Conservation (phyloP, 1,284 basidiomycete species). For the Ustilago bromivora region DNA sequence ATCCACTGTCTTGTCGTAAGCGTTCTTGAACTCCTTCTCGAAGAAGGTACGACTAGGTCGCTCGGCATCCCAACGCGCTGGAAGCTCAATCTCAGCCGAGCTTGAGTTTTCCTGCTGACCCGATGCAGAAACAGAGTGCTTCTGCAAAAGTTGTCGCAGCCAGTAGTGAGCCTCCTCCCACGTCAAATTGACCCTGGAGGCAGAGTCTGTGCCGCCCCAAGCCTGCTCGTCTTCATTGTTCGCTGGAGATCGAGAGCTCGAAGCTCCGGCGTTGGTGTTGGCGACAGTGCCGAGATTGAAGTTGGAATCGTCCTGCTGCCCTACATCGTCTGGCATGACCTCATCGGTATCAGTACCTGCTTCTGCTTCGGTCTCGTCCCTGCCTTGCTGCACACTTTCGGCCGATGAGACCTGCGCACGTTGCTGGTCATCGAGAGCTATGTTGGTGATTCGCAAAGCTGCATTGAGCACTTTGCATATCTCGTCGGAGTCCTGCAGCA, state of each 20-base stretch:
- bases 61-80: constrained; percentile 43
- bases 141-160: constrained; percentile 29
- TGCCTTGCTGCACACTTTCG: background rate
- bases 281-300: background rate
- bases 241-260: background rate
- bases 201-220: constrained; percentile 11
- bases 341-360: background rate
- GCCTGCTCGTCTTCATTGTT: constrained; percentile 6
- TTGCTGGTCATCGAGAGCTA: constrained; percentile 26
- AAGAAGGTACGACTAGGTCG: constrained; percentile 44
- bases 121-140: constrained; percentile 8
- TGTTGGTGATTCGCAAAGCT: constrained; percentile 21
- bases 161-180: constrained; percentile 54
- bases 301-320: background rate
- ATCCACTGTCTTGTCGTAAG: constrained; percentile 37
- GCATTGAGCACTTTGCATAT: constrained; percentile 22
- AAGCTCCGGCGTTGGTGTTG: background rate
- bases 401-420: background rate
- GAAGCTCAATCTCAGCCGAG: constrained; percentile 16
- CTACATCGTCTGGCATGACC: background rate
- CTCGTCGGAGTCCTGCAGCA: constrained; percentile 17
- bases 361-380: background rate
- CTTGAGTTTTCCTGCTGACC: background rate
- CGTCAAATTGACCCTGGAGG: constrained; percentile 22
- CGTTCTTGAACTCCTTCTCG: constrained; percentile 52